Base-by-base conservation (phyloP, 73 alveolate genomes). In the Paramecium primaurelia region DNA sequence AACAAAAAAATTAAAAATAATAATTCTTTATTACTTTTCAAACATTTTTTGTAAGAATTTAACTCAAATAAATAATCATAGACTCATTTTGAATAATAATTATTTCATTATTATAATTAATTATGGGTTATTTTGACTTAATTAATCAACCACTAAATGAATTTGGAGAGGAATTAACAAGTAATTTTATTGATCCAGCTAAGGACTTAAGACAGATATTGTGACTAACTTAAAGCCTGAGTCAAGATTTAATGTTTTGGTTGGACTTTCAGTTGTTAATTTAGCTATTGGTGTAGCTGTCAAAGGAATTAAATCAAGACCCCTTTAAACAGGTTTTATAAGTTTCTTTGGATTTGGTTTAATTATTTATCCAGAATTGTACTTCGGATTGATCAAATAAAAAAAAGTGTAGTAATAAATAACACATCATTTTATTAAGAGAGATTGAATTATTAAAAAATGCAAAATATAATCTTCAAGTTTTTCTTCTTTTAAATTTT, bases 221-320 rank as follows among this genome's bases (percentile, higher is more conserved):
- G 64, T 34, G 18, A 34, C 32, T 4, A 73, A 73, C 10, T 30
- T n/a, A 14, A 16, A 34, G 47, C 59, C 87, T 36, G 87, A 73
- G 59, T 37, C 28, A 12, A 73, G 87, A 73, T 73, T 73, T 37
- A 73, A 73, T 73, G n/a, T 37, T 36, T 38, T 73, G 14, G 47
- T 73, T 37, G 87, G 87, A 16, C 28, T 73, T 4, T 73, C 59
- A 11, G 87, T 40, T 37, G 87, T n/a, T 22, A 73, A 73, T 73
- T 16, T 73, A 28, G 87, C 87, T 37, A 73, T 73, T 73, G 87
- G 64, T 12, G 59, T 11, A 9, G 87, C 87, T 0, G 60, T 73
- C 42, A 73, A 73, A 73, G 87, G 87, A 37, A 37, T 40, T 20
- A 73, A 73, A 73, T 73, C 87, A 22, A 73, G 87, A 73, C 87